These are phyloP conservation scores for Penicillium salamii DNA, from an alignment of 495 filamentous ascomycete genomes.

Conservation along the genomic window DNA sequence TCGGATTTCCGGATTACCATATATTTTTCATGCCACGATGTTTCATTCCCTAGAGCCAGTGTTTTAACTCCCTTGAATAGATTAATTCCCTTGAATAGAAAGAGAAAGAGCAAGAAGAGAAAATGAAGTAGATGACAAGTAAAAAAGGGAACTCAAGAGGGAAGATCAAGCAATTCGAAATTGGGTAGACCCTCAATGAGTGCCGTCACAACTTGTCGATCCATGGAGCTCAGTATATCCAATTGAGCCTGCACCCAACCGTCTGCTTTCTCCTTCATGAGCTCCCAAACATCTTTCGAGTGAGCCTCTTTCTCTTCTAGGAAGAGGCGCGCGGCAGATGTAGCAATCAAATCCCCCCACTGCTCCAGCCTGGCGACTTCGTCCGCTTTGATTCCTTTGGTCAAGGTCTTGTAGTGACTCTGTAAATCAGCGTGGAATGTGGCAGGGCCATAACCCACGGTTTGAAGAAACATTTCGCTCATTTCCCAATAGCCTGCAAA, in stretches of 20 bases:
- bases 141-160: too few species aligned
- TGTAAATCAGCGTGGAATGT: not conserved
- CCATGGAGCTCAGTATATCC: not conserved
- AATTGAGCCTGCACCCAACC: not conserved
- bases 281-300: slow-evolving; percentile 1
- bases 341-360: not conserved
- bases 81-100: too few species aligned
- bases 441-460: not conserved
- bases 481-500: slow-evolving; percentile 6
- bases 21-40: too few species aligned
- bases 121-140: too few species aligned
- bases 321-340: not conserved
- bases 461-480: not conserved
- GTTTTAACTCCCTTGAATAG: too few species aligned
- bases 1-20: too few species aligned
- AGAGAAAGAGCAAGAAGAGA: too few species aligned
- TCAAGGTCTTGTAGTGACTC: not conserved
- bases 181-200: not conserved
- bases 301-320: not conserved
- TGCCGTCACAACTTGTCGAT: not conserved
- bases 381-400: not conserved
- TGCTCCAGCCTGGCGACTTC: not conserved
- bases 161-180: not conserved
- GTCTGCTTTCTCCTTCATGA: slow-evolving; percentile 2
- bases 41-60: too few species aligned